These are phyloP conservation scores for Ophiocytium majus DNA, from an alignment of 352 stramenopile species.

Conservation along the genomic window DNA sequence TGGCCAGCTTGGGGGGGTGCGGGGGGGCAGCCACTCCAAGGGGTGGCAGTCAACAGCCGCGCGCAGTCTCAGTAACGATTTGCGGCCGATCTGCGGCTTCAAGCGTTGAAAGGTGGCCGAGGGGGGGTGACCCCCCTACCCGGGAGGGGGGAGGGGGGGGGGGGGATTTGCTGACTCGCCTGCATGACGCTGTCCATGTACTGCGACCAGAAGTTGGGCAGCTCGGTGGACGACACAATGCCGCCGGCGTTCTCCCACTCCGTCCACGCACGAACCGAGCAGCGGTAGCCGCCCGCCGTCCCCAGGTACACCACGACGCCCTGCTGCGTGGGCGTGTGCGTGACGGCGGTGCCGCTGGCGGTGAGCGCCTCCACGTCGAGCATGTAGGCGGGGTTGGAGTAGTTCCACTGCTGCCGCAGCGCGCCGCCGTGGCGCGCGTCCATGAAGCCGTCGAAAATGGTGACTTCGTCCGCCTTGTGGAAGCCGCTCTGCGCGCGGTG, in stretches of 20 bases:
- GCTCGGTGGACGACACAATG: constrained; percentile 83
- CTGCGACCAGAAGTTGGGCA: constrained; percentile 93
- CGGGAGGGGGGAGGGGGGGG: no score
- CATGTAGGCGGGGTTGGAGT: constrained; percentile 61
- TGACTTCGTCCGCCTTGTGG: constrained; percentile 59
- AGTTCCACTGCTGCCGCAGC: constrained; percentile 57
- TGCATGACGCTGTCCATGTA: constrained; percentile 80
- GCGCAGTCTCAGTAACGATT: no score
- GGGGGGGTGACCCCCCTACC: neutral
- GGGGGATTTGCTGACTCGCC: no score
- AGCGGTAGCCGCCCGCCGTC: constrained; percentile 87
- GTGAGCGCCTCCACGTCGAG: constrained; percentile 61
- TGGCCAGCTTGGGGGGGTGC: no score
- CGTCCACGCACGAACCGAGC: constrained; percentile 85
- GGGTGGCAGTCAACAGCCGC: no score
- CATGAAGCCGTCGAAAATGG: constrained; percentile 64
- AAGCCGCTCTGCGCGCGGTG: constrained; percentile 52
- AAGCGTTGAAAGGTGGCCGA: no score
- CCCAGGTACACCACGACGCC: neutral
- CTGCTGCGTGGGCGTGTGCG: neutral
- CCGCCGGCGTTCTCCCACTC: constrained; percentile 86
- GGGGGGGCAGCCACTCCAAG: no score
- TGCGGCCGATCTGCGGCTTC: no score
- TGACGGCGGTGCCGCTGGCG: constrained; percentile 47
- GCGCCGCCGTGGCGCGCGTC: constrained; percentile 43